A percentile compares a stretch with the other conserved stretches of the same genome.
Evolutionary conservation across 805 yeast genomes (phyloP).

Genomic region (Candida silvicultrix): DNA sequence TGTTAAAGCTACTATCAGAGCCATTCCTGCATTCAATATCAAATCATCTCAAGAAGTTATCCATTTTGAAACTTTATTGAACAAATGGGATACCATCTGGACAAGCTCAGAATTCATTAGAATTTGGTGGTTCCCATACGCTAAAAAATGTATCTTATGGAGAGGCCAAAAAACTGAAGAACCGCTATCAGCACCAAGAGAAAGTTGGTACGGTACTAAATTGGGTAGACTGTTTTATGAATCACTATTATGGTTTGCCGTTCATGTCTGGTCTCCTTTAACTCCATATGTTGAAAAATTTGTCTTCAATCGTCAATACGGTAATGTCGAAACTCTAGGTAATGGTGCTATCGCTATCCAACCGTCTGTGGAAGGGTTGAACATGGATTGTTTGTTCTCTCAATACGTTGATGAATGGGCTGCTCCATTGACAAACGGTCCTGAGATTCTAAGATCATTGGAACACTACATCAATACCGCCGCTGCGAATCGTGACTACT

Average conservation of each 20-base stretch:
- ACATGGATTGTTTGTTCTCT: slow-evolving; percentile 91
- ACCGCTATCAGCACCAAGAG: slow-evolving; percentile 54
- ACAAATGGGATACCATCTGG: slow-evolving; percentile 77
- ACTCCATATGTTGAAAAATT: slow-evolving; percentile 85
- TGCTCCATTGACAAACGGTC: slow-evolving; percentile 79
- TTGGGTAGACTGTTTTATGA: slow-evolving; percentile 80
- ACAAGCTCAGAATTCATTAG: slow-evolving; percentile 85
- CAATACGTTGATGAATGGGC: slow-evolving; percentile 98
- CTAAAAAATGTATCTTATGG: slow-evolving; percentile 84
- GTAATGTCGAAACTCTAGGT: slow-evolving; percentile 58
- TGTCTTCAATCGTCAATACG: slow-evolving; percentile 82
- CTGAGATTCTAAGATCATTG: slow-evolving; percentile 60
- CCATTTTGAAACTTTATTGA: slow-evolving; percentile 64
- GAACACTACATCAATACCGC: slow-evolving; percentile 58
- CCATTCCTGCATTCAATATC: slow-evolving; percentile 78
- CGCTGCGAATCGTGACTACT: slow-evolving; percentile 53
- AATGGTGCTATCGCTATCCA: slow-evolving; percentile 64
- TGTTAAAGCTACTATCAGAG: slow-evolving; percentile 76
- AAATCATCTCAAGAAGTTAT: slow-evolving; percentile 79
- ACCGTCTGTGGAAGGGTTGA: slow-evolving; percentile 78
- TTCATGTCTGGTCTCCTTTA: slow-evolving; percentile 60
- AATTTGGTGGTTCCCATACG: slow-evolving; percentile 97
- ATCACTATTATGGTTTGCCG: slow-evolving; percentile 71
- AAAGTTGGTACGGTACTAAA: slow-evolving; percentile 80
- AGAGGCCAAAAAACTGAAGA: slow-evolving; percentile 75